Conservation (phyloP, 129 eudicot species). For the Saussurea involucrata region DNA sequence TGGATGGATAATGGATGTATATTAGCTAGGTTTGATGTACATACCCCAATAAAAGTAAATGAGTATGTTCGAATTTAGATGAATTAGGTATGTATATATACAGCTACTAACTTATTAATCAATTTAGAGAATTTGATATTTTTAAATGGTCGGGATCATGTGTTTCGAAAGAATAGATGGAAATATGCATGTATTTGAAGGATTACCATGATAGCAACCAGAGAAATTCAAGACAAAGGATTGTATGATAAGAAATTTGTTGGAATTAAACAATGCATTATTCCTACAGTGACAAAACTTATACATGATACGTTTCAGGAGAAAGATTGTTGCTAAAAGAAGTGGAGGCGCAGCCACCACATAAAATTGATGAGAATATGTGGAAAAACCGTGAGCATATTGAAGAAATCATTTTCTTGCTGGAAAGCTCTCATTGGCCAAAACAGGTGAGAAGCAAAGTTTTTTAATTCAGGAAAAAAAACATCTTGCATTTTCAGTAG, state of each 20-base stretch:
- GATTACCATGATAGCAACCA: too few species aligned
- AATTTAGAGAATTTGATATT: too few species aligned
- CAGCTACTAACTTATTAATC: too few species aligned
- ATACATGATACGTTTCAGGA: slow-evolving; percentile 27
- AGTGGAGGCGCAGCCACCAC: slow-evolving; percentile 71
- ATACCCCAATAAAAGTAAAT: too few species aligned
- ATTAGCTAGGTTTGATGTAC: too few species aligned
- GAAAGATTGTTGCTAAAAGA: slow-evolving; percentile 48
- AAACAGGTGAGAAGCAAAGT: slow-evolving; percentile 33
- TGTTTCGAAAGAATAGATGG: too few species aligned
- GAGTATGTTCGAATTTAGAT: too few species aligned
- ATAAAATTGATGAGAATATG: slow-evolving; percentile 87
- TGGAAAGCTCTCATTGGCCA: slow-evolving; percentile 71
- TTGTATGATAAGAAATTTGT: not conserved
- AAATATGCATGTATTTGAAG: too few species aligned
- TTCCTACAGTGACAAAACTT: not conserved
- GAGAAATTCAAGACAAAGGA: too few species aligned
- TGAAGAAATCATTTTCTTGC: slow-evolving; percentile 70
- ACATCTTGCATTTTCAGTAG: not conserved
- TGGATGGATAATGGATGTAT: too few species aligned
- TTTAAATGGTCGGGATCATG: too few species aligned
- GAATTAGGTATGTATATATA: too few species aligned
- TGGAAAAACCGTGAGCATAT: slow-evolving; percentile 90
- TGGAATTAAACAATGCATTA: not conserved
- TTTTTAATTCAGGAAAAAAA: not conserved